These are phyloP conservation scores for Moesziomyces sp. DNA, from an alignment of 1,284 basidiomycete species.

Conservation along the genomic window DNA sequence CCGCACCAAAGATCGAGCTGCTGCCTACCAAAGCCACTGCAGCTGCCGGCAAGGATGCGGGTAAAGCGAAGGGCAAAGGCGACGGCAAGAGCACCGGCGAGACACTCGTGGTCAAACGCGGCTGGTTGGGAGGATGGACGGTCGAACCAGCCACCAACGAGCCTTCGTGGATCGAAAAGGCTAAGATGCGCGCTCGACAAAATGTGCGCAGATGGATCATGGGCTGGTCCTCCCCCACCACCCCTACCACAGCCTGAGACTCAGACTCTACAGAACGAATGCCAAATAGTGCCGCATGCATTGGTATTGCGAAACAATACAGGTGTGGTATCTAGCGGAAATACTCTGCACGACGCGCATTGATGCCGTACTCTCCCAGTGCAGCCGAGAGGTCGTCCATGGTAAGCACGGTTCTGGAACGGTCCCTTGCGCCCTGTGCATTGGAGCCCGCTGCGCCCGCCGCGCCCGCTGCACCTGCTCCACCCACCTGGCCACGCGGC, in stretches of 20 bases:
- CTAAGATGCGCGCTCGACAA: slow-evolving; percentile 2
- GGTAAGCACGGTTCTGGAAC: slow-evolving; percentile 92
- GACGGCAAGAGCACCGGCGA: slow-evolving; percentile 16
- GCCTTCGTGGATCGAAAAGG: slow-evolving; percentile 7
- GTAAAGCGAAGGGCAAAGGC: slow-evolving; percentile 4
- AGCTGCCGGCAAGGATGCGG: background rate
- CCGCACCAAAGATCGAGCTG: slow-evolving; percentile 24
- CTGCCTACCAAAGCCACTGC: slow-evolving; percentile 9
- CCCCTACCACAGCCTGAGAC: background rate
- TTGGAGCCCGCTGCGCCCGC: slow-evolving; percentile 15
- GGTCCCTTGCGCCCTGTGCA: slow-evolving; percentile 71
- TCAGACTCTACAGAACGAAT: slow-evolving; percentile 1
- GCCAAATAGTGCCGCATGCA: background rate
- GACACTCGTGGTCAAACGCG: slow-evolving; percentile 24
- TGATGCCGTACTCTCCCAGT: slow-evolving; percentile 85
- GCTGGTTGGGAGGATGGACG: slow-evolving; percentile 36
- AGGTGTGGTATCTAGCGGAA: slow-evolving; percentile 54
- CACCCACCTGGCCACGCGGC: slow-evolving; percentile 41
- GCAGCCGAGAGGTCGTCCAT: slow-evolving; percentile 97
- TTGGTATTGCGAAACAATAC: background rate
- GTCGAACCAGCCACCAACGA: slow-evolving; percentile 12
- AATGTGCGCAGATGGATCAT: slow-evolving; percentile 16
- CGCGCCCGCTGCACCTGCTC: slow-evolving; percentile 11
- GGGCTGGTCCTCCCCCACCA: slow-evolving; percentile 17
- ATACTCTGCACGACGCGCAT: slow-evolving; percentile 63